phyloP scores from a whole-genome alignment of 768 basidiomycete genomes.

The Russula sp. region DNA sequence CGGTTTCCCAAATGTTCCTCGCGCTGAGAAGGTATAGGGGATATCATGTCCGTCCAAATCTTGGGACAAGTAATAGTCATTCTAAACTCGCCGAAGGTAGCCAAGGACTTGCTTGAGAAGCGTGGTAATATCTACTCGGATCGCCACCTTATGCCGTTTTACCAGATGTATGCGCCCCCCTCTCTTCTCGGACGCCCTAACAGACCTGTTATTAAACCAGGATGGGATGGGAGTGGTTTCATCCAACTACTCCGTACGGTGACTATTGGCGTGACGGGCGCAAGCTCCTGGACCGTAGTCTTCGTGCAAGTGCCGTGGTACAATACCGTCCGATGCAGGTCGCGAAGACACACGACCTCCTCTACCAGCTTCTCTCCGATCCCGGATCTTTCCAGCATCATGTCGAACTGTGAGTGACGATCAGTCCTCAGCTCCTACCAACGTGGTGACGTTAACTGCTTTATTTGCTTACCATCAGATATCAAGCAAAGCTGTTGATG shows the following conservation, averaged over 20 bases:
- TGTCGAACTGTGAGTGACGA: constrained; percentile 2
- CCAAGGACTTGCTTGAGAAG: constrained; percentile 46
- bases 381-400: constrained; percentile 8
- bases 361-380: constrained; percentile 7
- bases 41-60: constrained; percentile 46
- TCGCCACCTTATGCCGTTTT: constrained; percentile 22
- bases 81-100: constrained; percentile 46
- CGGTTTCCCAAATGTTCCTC: no score
- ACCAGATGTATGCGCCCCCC: constrained; percentile 9
- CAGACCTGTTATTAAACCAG: background rate
- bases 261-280: constrained; percentile 17
- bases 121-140: constrained; percentile 51
- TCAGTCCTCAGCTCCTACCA: background rate
- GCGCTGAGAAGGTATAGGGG: constrained; percentile 23
- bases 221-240: constrained; percentile 23
- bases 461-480: background rate
- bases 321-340: constrained; percentile 23
- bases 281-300: constrained; percentile 16
- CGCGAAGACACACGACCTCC: constrained; percentile 12
- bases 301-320: constrained; percentile 6
- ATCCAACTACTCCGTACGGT: constrained; percentile 13
- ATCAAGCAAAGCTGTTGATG: constrained; percentile 18
- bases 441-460: background rate
- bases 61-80: constrained; percentile 46
- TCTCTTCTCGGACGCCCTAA: background rate